Evolutionary conservation across 192 early-diverging fungal genomes (phyloP).

Genomic region (Chytriomyces sp.): DNA sequence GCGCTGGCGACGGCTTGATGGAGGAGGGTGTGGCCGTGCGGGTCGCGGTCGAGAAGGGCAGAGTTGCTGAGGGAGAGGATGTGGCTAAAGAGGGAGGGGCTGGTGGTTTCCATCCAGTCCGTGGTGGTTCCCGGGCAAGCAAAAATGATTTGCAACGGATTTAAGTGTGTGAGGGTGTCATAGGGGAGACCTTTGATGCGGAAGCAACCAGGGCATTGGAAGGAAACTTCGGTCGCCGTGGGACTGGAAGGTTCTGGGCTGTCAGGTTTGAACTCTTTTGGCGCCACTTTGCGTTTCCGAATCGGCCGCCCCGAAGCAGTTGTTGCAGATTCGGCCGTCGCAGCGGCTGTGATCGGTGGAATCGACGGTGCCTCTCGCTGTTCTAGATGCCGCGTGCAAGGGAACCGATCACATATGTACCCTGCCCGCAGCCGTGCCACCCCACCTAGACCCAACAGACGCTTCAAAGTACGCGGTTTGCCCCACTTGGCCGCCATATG

Average conservation of each 20-base stretch:
- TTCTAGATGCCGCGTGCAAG: not conserved
- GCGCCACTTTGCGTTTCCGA: not conserved
- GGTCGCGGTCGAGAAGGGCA: not conserved
- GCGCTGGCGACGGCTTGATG: not conserved
- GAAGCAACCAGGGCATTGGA: not conserved
- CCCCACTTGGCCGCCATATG: conserved; percentile 16
- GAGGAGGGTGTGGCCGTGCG: not conserved
- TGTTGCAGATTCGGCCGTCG: not conserved
- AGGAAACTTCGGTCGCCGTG: not conserved
- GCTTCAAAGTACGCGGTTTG: not conserved
- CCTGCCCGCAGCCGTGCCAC: not conserved
- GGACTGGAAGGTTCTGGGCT: not conserved
- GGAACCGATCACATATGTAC: conserved; percentile 1
- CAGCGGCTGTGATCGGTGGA: not conserved
- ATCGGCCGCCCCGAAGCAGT: not conserved
- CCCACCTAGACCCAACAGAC: conserved; percentile 1
- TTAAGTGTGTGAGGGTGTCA: not conserved
- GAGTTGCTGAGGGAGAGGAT: not conserved
- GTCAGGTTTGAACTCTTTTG: not conserved
- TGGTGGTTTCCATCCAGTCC: not conserved
- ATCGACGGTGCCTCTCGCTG: not conserved
- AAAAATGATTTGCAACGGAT: not conserved
- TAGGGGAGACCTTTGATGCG: not conserved
- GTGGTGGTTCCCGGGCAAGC: not conserved
- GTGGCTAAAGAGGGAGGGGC: not conserved